Conservation (phyloP, 345 rosid genomes). For the Brassica incana region DNA sequence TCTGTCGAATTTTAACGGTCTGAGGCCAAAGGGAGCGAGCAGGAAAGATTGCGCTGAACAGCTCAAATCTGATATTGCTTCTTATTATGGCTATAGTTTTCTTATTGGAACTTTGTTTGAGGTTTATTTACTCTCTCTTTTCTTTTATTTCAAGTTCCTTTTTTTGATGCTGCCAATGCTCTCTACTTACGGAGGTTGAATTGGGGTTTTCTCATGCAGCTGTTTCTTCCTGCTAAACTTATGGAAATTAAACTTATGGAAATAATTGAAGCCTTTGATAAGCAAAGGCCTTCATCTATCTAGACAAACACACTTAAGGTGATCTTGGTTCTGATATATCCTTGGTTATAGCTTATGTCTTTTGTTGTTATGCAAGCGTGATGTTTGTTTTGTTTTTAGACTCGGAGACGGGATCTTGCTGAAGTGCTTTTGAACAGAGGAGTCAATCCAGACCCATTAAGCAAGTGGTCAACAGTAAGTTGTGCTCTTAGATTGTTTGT, state of each 20-base stretch:
- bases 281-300: constrained; percentile 82
- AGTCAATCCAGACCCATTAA: constrained; percentile 84
- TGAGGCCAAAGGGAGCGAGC: constrained; percentile 61
- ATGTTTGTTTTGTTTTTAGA: constrained; percentile 46
- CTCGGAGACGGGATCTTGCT: constrained; percentile 90
- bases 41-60: constrained; percentile 72
- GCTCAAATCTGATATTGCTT: constrained; percentile 69
- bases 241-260: constrained; percentile 52
- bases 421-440: constrained; percentile 94
- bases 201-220: constrained; percentile 43
- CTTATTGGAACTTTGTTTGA: constrained; percentile 74
- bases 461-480: constrained; percentile 93
- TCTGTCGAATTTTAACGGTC: constrained; percentile 63
- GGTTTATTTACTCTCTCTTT: constrained; percentile 44
- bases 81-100: constrained; percentile 88
- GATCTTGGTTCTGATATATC: constrained; percentile 12
- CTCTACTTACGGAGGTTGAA: not conserved
- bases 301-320: constrained; percentile 93
- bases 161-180: not conserved
- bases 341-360: constrained; percentile 10
- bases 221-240: constrained; percentile 84
- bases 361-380: constrained; percentile 11
- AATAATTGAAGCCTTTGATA: constrained; percentile 88
- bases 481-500: too few species aligned
- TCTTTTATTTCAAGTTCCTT: not conserved